Conservation (phyloP, 495 filamentous ascomycete species). For the Daldinia caldariorum region DNA sequence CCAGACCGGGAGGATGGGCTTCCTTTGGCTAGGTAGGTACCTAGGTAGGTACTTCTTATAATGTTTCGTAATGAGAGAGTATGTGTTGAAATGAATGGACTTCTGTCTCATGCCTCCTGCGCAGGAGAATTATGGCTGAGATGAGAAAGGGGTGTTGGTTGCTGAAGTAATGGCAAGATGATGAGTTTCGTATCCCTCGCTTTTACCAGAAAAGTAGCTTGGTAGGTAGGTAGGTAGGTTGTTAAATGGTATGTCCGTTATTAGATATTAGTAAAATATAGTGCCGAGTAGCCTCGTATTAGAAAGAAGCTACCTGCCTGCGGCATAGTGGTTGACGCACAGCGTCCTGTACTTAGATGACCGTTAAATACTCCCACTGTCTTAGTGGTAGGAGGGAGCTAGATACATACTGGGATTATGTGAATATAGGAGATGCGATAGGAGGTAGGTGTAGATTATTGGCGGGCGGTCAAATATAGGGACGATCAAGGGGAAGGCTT, state of each 20-base stretch:
- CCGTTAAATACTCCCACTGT: not conserved
- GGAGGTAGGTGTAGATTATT: too few relatives aligned
- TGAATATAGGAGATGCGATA: not conserved
- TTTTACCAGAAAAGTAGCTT: not conserved
- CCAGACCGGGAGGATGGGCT: constrained; percentile 15
- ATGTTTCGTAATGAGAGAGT: not conserved
- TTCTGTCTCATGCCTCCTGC: not conserved
- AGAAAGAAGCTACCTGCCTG: not conserved
- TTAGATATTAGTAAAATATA: not conserved
- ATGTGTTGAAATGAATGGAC: constrained; percentile 5
- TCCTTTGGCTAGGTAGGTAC: not conserved
- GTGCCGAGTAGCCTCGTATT: not conserved
- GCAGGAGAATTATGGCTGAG: not conserved
- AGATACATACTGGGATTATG: not conserved
- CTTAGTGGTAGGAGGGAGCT: not conserved
- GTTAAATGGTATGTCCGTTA: not conserved
- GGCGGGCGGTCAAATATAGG: too few relatives aligned
- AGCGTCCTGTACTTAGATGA: not conserved
- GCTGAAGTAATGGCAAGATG: not conserved
- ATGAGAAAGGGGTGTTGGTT: not conserved
- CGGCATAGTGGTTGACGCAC: not conserved
- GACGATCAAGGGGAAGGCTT: constrained; percentile 6
- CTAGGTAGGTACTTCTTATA: not conserved
- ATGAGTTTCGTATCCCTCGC: not conserved
- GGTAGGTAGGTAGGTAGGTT: too few relatives aligned